Base-by-base conservation (phyloP, 306 rosid genomes). In the Cucurbita argyrosperma region DNA sequence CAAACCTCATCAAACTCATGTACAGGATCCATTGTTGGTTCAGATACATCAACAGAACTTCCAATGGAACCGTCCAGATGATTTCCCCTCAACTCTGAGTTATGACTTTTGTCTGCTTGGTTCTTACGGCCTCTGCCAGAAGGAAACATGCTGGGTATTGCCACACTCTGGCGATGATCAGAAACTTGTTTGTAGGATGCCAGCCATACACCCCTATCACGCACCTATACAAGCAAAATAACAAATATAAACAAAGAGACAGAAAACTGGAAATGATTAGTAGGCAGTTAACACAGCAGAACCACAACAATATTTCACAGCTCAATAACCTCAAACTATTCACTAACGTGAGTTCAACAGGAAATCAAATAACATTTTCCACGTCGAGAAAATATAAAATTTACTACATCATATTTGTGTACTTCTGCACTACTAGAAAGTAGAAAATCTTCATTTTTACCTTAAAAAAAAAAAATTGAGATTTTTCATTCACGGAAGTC, bases 121-220 rank as follows among this genome's bases (percentile, higher is more conserved):
- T 82, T 87, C 14, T 52, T 74, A 73, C 61, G 74, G 59, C 83
- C 76, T 82, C 84, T 80, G 58, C 97, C 97, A 75, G 96, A 88
- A 78, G 99, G 96, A 79, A 95, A 95, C 97, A 95, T 85, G 82
- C 99, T 82, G 52, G 91, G 80, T 76, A 68, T 81, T 76, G 87
- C 68, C 72, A 74, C 80, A 85, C 75, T 83, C 79, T 76, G 86
- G 74, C 90, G 92, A 74, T 16, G 85, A 83, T 91, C 86, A 16
- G 85, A 79, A 68, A 88, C 96, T 80, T 88, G 82, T 84, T 91
- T 85, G 80, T 51, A 79, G 67, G 97, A 89, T 69, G 70, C 85
- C 30, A 85, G 80, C 96, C 96, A 95, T 18, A 45, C 77, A 79
- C 92, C 90, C 87, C 82, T 91, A 82, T 95, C 99, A 65, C 74